Evolutionary conservation across 306 rosid species (phyloP).

Genomic region (Lathyrus tuberosus): DNA sequence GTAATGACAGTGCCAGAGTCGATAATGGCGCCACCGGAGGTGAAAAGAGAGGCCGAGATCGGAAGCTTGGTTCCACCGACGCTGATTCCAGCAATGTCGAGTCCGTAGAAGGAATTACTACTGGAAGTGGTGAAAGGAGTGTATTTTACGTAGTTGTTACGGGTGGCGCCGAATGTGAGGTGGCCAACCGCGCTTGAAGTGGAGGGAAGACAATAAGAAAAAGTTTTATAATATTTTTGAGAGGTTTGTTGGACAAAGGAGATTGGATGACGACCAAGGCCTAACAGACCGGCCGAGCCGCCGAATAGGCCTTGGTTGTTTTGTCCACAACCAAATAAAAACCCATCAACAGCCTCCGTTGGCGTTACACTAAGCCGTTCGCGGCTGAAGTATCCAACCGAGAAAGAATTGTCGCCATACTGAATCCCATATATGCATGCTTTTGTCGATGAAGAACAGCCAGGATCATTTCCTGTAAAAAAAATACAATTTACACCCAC

Average conservation of each 20-base stretch:
- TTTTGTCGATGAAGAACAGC: conserved; percentile 39
- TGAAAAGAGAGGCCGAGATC: conserved; percentile 46
- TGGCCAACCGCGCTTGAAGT: conserved; percentile 58
- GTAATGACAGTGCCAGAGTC: conserved; percentile 84
- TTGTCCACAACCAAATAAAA: conserved; percentile 79
- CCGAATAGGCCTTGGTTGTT: conserved; percentile 65
- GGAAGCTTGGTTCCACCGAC: conserved; percentile 48
- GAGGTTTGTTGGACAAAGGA: conserved; percentile 74
- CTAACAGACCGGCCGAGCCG: conserved; percentile 66
- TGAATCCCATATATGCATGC: conserved; percentile 56
- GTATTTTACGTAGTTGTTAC: conserved; percentile 43
- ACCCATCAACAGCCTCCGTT: conserved; percentile 33
- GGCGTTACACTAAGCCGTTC: conserved; percentile 52
- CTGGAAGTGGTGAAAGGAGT: conserved; percentile 49
- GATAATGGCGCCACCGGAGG: conserved; percentile 54
- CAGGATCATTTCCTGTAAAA: conserved; percentile 45
- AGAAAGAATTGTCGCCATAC: conserved; percentile 66
- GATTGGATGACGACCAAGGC: conserved; percentile 72
- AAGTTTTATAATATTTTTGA: conserved; percentile 46
- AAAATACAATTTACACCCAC: too few relatives aligned
- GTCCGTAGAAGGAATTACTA: conserved; percentile 52
- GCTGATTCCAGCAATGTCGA: conserved; percentile 45
- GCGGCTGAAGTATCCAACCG: conserved; percentile 56
- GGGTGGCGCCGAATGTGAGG: conserved; percentile 45
- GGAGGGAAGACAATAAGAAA: conserved; percentile 81